Conservation (phyloP, 2,329 filamentous ascomycete species). For the Graphilbum ipis-grandicollis region DNA sequence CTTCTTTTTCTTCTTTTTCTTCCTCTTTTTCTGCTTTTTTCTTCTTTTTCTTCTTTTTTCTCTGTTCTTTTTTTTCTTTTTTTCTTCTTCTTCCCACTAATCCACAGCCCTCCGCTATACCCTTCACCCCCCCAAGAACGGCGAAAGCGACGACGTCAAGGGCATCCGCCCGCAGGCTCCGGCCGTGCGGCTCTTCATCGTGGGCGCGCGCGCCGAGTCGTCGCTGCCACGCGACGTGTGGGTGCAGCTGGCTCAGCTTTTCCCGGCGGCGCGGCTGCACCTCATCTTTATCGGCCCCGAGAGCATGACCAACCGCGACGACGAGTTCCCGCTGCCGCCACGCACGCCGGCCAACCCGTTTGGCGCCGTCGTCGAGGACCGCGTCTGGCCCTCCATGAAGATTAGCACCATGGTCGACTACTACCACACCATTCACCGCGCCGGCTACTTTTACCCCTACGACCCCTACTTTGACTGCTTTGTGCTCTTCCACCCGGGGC, state of each 20-base stretch:
- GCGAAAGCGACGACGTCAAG: constrained; percentile 56
- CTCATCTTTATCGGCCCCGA: constrained; percentile 91
- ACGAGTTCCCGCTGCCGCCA: constrained; percentile 78
- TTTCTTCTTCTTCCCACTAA: background rate
- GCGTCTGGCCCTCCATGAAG: constrained; percentile 77
- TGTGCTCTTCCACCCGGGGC: constrained; percentile 87
- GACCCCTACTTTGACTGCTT: constrained; percentile 98
- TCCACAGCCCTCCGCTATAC: constrained; percentile 70
- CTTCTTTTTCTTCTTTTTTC: background rate
- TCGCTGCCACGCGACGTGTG: constrained; percentile 87
- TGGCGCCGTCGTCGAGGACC: constrained; percentile 84
- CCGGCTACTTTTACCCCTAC: constrained; percentile 80
- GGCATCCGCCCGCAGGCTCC: constrained; percentile 72
- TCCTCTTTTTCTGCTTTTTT: too few species aligned
- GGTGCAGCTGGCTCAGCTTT: constrained; percentile 86
- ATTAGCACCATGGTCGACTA: constrained; percentile 97
- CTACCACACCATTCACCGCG: constrained; percentile 89
- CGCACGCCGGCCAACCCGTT: constrained; percentile 79
- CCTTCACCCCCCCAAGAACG: constrained; percentile 69
- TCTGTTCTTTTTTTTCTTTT: constrained; percentile 16
- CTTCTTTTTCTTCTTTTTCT: too few species aligned
- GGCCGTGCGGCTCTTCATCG: constrained; percentile 77
- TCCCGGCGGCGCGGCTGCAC: constrained; percentile 81
- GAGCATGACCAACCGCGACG: constrained; percentile 84
- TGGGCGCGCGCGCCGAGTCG: constrained; percentile 93